phyloP scores from a whole-genome alignment of 768 basidiomycete genomes.

The Lentinula sp. region DNA sequence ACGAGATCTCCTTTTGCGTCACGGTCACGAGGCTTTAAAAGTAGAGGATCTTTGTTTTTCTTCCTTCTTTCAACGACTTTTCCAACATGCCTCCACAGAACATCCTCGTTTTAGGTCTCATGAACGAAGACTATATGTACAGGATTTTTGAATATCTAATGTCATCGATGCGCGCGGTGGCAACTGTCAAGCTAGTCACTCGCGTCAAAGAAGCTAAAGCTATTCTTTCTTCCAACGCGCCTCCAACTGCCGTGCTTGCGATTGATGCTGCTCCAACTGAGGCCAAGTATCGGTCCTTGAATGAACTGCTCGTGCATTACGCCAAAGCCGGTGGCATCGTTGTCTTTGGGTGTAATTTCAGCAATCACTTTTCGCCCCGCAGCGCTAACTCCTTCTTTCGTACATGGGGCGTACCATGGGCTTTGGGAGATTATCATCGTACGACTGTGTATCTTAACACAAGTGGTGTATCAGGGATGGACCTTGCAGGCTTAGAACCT shows the following conservation, averaged over 20 bases:
- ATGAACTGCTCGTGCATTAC: slow-evolving; percentile 6
- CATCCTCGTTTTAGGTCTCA: neutral
- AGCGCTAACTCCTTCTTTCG: slow-evolving; percentile 5
- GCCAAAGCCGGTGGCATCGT: slow-evolving; percentile 15
- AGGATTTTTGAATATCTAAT: neutral
- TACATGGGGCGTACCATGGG: slow-evolving; percentile 17
- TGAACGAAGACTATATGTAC: neutral
- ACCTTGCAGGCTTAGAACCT: slow-evolving; percentile 1
- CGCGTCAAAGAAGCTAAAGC: neutral
- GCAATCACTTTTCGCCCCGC: slow-evolving; percentile 8
- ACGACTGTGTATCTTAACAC: slow-evolving; percentile 16
- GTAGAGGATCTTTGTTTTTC: neutral
- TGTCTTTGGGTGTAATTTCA: slow-evolving; percentile 15
- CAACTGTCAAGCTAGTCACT: neutral
- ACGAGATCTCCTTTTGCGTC: neutral
- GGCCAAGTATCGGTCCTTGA: neutral
- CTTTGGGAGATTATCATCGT: slow-evolving; percentile 16
- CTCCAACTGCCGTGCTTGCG: neutral
- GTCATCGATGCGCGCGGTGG: neutral
- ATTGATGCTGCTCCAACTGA: neutral
- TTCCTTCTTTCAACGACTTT: neutral
- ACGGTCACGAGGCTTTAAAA: neutral
- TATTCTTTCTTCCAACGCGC: neutral
- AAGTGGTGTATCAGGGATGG: neutral
- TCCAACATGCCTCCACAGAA: neutral